Evolutionary conservation across 768 basidiomycete species (phyloP), one percentile per base, ranked within the genome.

Genomic region (Leucocoprinus leucothites): DNA sequence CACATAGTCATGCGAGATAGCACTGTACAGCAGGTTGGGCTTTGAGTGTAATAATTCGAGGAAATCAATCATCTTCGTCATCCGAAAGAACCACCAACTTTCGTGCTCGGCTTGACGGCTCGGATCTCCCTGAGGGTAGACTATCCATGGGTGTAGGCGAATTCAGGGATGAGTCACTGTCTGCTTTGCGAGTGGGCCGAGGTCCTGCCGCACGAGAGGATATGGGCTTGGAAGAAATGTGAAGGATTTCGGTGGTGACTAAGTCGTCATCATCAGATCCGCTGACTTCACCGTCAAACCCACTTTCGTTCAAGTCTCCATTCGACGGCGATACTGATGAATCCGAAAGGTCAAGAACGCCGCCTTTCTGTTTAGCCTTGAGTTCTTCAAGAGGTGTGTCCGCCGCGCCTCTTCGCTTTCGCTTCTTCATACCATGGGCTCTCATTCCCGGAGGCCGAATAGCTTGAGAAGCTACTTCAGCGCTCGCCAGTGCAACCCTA

Each of bases 371-470:
- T 14, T 21, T 19, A 19, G 13, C 9, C 45, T 9, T 16, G 18
- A 44, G n/a, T 24, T 47, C 44, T 5, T 31, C 9, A 16, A 21
- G n/a, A 9, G 34, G 18, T 41, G 22, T 13, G 26, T 22, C 11
- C 9, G 9, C 66, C 61, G 74, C 75, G 54, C 67, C 67, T 62
- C 76, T 77, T 69, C 74, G 69, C 47, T 76, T 67, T 49, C 76
- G 65, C 65, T 81, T 72, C 62, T 77, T 75, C 61, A 81, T 78
- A 43, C 79, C 76, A 25, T 75, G 69, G 45, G 77, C 53, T 71
- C 79, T 68, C 89, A 84, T 80, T 11, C 76, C 73, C 3, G 68
- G 72, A 71, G 82, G 81, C 53, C 77, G 66, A 31, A 60, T 61
- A 5, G 31, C 46, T 19, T 58, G 46, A 35, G 78, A 78, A 25